A percentile compares a stretch with the other conserved stretches of the same genome.
Evolutionary conservation across 2,329 filamentous ascomycete species (phyloP).

Genomic region (Lachnellula suecica): DNA sequence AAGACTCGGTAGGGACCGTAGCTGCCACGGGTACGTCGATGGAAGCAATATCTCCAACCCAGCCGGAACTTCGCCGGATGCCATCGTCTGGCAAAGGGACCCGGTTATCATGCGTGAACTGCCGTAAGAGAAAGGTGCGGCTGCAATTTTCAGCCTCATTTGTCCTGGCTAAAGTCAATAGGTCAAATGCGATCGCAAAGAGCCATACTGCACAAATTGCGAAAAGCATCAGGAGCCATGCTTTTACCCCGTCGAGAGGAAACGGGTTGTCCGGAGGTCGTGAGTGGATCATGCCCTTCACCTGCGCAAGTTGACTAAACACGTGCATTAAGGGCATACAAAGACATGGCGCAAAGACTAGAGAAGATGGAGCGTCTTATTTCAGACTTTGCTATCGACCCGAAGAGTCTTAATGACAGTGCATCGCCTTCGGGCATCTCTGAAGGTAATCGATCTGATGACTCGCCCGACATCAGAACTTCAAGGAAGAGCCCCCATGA

Average conservation of each 20-base stretch:
- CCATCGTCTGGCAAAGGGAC: slow-evolving; percentile 5
- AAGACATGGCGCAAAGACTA: slow-evolving; percentile 17
- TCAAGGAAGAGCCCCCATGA: neutral
- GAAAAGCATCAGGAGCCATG: slow-evolving; percentile 13
- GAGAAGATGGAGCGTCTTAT: slow-evolving; percentile 19
- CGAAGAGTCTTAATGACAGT: slow-evolving; percentile 2
- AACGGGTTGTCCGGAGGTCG: slow-evolving; percentile 12
- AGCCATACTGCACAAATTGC: slow-evolving; percentile 11
- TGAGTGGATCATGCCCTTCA: neutral
- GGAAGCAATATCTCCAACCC: neutral
- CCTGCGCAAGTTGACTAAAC: neutral
- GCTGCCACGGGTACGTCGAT: neutral
- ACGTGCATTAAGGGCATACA: slow-evolving; percentile 9
- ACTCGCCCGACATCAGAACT: neutral
- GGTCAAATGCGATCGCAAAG: slow-evolving; percentile 14
- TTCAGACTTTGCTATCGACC: slow-evolving; percentile 9
- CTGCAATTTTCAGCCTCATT: neutral
- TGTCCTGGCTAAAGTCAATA: neutral
- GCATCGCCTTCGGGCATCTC: slow-evolving; percentile 7
- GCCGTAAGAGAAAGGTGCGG: slow-evolving; percentile 13
- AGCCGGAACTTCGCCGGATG: neutral
- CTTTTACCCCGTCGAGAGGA: slow-evolving; percentile 9
- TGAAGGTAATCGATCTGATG: slow-evolving; percentile 2
- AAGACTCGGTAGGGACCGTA: no score
- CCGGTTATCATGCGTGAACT: slow-evolving; percentile 12